These are phyloP conservation scores for Aspergillus sp. DNA, from an alignment of 2,329 filamentous ascomycete genomes.

Conservation along the genomic window DNA sequence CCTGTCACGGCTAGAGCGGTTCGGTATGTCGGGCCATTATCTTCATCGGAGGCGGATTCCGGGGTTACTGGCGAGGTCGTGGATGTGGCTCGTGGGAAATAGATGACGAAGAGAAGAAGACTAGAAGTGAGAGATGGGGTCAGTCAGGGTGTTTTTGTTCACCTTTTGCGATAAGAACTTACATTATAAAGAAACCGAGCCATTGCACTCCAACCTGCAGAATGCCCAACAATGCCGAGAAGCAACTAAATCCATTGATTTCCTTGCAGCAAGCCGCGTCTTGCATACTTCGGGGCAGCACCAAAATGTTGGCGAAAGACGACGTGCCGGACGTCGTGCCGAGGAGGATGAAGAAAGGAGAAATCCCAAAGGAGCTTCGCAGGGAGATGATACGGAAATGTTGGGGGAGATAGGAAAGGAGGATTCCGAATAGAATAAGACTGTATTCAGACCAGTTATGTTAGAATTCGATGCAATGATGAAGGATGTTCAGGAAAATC, in stretches of 20 bases:
- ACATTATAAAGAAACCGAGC: slow-evolving; percentile 91
- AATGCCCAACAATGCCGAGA: slow-evolving; percentile 80
- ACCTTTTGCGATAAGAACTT: slow-evolving; percentile 31
- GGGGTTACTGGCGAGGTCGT: slow-evolving; percentile 39
- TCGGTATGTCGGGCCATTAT: slow-evolving; percentile 62
- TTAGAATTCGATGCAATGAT: no score
- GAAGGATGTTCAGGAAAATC: no score
- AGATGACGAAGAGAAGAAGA: slow-evolving; percentile 87
- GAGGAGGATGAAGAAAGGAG: slow-evolving; percentile 91
- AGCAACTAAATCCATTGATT: slow-evolving; percentile 75
- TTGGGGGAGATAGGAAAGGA: slow-evolving; percentile 91
- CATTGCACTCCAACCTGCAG: slow-evolving; percentile 89
- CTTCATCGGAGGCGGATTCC: slow-evolving; percentile 34
- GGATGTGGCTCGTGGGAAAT: slow-evolving; percentile 68
- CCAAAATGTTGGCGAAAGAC: slow-evolving; percentile 87
- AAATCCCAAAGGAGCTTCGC: slow-evolving; percentile 87
- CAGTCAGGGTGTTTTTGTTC: neutral
- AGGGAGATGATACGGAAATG: slow-evolving; percentile 85
- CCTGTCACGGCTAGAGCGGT: slow-evolving; percentile 73
- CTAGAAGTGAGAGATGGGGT: slow-evolving; percentile 43
- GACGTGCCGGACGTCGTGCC: slow-evolving; percentile 85
- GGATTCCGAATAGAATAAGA: slow-evolving; percentile 78
- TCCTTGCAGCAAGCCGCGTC: slow-evolving; percentile 84
- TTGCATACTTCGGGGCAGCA: slow-evolving; percentile 73
- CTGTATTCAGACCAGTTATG: slow-evolving; percentile 2